Conservation (phyloP, 139 green algal genomes). For the Yamagishiella unicocca region DNA sequence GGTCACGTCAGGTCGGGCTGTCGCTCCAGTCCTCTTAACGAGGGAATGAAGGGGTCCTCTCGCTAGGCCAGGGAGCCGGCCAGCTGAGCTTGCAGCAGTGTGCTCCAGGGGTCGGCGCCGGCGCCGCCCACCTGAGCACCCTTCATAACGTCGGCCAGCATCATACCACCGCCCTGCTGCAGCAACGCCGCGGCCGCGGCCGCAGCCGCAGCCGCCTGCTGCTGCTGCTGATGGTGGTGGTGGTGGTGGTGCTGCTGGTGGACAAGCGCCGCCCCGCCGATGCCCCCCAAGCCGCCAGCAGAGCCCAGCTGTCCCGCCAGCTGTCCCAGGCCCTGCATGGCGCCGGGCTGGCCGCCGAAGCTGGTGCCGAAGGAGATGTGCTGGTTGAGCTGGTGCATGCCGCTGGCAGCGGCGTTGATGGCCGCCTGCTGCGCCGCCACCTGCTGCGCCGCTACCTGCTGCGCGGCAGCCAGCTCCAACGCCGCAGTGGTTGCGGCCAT, state of each 20-base stretch:
- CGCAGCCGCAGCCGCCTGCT: slow-evolving; percentile 5
- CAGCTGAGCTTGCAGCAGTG: slow-evolving; percentile 15
- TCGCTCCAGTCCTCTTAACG: not conserved
- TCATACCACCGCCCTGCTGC: slow-evolving; percentile 3
- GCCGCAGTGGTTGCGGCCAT: not conserved
- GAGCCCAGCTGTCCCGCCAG: not conserved
- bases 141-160: slow-evolving; percentile 8
- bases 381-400: slow-evolving; percentile 24
- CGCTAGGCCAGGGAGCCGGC: not conserved
- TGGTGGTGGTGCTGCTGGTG: slow-evolving; percentile 17
- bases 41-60: not conserved
- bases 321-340: not conserved
- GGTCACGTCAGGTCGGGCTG: not conserved
- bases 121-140: not conserved
- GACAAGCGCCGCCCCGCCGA: not conserved
- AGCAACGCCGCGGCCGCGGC: not conserved
- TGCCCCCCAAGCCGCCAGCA: not conserved
- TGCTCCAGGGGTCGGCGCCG: not conserved
- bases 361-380: not conserved
- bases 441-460: slow-evolving; percentile 22
- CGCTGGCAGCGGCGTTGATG: slow-evolving; percentile 1
- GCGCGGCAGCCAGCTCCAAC: slow-evolving; percentile 30
- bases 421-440: not conserved
- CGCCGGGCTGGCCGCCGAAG: not conserved
- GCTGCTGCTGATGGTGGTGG: slow-evolving; percentile 43